Conservation (phyloP, 208 protist genomes). For the Spongospora subterranea region DNA sequence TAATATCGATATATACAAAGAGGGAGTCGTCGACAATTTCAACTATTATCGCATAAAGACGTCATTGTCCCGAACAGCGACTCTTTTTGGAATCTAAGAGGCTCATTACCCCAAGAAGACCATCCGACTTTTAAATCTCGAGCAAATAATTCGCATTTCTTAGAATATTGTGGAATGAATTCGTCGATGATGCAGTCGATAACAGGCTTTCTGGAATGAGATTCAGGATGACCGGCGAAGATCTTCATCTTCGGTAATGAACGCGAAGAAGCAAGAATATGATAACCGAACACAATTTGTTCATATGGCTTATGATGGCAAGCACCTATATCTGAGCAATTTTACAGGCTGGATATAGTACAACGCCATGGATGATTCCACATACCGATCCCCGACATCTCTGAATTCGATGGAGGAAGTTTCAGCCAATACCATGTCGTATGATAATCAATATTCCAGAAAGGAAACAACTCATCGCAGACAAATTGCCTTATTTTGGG, state of each 20-base stretch:
- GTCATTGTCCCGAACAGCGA: too few species aligned
- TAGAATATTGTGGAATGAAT: background rate
- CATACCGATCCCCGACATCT: background rate
- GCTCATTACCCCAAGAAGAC: slow-evolving; percentile 41
- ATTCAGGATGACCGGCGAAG: background rate
- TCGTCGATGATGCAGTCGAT: background rate
- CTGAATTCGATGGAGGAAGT: background rate
- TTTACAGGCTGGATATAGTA: background rate
- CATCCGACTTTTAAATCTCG: slow-evolving; percentile 32
- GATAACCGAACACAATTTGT: background rate
- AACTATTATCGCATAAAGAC: too few species aligned
- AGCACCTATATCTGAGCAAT: background rate
- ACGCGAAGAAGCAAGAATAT: background rate
- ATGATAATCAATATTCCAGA: background rate
- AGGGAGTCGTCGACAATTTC: too few species aligned
- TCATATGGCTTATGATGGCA: slow-evolving; percentile 44
- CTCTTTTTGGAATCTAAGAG: slow-evolving; percentile 4
- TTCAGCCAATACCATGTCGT: background rate
- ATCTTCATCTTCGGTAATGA: background rate
- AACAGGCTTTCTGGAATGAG: slow-evolving; percentile 18
- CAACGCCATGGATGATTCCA: background rate
- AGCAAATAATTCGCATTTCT: slow-evolving; percentile 20
- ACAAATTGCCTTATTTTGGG: background rate
- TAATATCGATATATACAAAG: too few species aligned
- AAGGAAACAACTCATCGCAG: background rate